Conservation (phyloP, 805 yeast species). For the Suhomyces faveliae region DNA sequence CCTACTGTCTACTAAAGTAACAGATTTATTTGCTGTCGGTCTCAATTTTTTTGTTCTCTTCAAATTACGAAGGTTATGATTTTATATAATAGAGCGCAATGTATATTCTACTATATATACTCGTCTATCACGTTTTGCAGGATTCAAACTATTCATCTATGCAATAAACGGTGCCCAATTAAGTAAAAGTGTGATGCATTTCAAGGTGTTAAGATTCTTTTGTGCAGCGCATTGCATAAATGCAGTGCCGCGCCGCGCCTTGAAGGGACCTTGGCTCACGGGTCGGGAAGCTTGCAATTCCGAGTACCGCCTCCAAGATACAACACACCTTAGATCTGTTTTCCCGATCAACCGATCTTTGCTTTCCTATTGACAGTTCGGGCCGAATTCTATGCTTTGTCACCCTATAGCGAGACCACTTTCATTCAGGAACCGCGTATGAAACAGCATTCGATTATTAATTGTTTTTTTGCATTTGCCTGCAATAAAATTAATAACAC, state of each 20-base stretch:
- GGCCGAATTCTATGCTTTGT: neutral
- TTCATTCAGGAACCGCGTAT: neutral
- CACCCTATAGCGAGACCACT: neutral
- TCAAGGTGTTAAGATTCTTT: neutral
- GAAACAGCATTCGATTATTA: neutral
- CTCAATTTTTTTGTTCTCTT: neutral
- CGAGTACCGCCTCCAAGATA: neutral
- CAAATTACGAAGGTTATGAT: neutral
- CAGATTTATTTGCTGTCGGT: neutral
- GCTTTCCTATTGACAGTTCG: neutral
- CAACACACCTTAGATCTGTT: neutral
- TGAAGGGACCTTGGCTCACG: neutral
- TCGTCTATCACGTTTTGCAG: neutral
- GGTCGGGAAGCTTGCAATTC: neutral
- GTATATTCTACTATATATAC: neutral
- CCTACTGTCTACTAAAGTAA: neutral
- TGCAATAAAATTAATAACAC: neutral
- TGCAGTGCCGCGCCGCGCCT: neutral
- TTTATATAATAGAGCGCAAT: neutral
- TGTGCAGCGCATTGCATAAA: neutral
- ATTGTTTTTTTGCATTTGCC: neutral
- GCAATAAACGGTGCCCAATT: neutral
- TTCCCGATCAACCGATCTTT: neutral
- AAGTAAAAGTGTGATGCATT: neutral
- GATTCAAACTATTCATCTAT: neutral